Evolutionary conservation across 192 early-diverging fungal genomes (phyloP).

Genomic region (Mortierella antarctica): DNA sequence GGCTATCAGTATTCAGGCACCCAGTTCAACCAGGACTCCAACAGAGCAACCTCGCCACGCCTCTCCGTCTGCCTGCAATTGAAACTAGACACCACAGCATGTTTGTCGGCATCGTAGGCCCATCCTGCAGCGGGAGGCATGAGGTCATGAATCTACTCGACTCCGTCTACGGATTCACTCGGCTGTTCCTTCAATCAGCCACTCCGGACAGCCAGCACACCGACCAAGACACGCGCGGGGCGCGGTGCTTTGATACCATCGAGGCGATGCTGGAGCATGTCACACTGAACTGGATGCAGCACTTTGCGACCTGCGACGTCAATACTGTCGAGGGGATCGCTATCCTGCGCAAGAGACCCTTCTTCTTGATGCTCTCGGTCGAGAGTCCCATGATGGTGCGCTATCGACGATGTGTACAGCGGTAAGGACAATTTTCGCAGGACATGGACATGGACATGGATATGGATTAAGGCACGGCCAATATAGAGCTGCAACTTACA

Average conservation of each 20-base stretch:
- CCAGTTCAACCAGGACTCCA: too few relatives aligned
- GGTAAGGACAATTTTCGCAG: conserved; percentile 27
- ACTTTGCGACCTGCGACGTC: conserved; percentile 80
- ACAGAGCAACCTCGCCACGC: too few relatives aligned
- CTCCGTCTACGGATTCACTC: conserved; percentile 60
- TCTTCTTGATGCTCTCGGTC: conserved; percentile 87
- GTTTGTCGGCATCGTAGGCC: conserved; percentile 80
- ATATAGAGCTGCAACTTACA: too few relatives aligned
- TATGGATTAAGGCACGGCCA: background rate
- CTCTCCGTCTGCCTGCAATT: too few relatives aligned
- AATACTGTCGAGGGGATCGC: conserved; percentile 65
- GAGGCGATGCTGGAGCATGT: conserved; percentile 73
- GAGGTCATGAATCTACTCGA: conserved; percentile 69
- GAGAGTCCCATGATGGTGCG: conserved; percentile 82
- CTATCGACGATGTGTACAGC: conserved; percentile 64
- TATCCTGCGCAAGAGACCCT: conserved; percentile 78
- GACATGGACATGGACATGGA: background rate
- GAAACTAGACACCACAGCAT: conserved; percentile 46
- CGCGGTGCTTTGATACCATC: conserved; percentile 61
- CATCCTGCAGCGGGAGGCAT: conserved; percentile 73
- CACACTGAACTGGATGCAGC: conserved; percentile 77
- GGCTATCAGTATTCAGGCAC: too few relatives aligned
- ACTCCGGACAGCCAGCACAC: background rate
- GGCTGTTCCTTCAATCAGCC: conserved; percentile 33
- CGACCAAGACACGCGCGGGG: background rate